Evolutionary conservation across 352 stramenopile genomes (phyloP), one percentile per base, ranked within the genome.

Genomic region (Halophytophthora polymorphica): DNA sequence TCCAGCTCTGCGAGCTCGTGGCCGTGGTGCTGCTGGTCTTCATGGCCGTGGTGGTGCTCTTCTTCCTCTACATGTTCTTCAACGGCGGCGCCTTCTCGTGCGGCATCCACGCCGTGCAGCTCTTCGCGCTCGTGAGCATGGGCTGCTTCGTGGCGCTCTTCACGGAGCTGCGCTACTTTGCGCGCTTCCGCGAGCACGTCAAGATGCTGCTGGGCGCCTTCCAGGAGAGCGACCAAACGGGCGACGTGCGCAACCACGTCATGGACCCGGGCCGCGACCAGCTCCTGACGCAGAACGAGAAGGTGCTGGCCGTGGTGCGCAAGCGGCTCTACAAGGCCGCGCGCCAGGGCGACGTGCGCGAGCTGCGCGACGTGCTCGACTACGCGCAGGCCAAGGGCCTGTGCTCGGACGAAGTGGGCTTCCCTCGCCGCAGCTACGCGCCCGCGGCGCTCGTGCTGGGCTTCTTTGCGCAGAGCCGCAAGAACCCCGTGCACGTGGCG

Each of bases 161-260:
- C 35, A 67, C 73, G 8, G 75, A 88, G 58, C 52, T 90, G 12
- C 61, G 66, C 49, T 74, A 80, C 50, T 93, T 93, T 50, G 79
- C 80, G 28, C 79, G 83, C 13, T 89, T 86, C 53, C 80, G 80
- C 2, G 83, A 93, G 31, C 83, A 93, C 47, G 69, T 93, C 19
- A 93, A 93, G 63, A 93, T 93, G 83, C 59, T 86, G 29, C 59
- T 93, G 0, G 83, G 83, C 7, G 83, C 83, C 14, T 93, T 93
- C 54, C 76, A 86, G 44, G 83, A 93, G 37, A 80, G 80, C 28
- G 83, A 93, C 42, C 76, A 90, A 50, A 89, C 77, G 2, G 77
- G 77, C 15, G 70, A 86, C 36, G 74, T 93, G 10, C 79, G 83
- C 22, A 75, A 77, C 25, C 79, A 87, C 46, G 66, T 90, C 13